Evolutionary conservation across 2,329 filamentous ascomycete genomes (phyloP).

Genomic region (Fusarium newnesense): DNA sequence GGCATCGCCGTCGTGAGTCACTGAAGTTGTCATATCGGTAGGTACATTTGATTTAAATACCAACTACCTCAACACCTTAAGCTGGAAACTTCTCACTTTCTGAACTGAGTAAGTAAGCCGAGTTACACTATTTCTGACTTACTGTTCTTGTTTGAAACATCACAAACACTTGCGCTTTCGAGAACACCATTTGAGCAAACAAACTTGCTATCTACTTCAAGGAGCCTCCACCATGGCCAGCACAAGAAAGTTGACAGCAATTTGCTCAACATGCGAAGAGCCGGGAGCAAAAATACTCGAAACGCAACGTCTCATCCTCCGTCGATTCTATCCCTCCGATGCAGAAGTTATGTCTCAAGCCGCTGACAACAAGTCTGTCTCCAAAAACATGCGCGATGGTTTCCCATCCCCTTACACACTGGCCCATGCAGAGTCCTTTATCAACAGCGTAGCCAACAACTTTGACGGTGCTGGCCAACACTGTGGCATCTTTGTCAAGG

Average conservation of each 20-base stretch:
- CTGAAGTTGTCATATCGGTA: not conserved
- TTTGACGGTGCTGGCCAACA: constrained; percentile 38
- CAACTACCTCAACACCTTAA: not conserved
- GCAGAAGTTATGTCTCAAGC: constrained; percentile 47
- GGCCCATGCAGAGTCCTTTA: constrained; percentile 52
- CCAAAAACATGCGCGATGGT: constrained; percentile 53
- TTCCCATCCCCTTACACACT: constrained; percentile 60
- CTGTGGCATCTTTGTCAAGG: constrained; percentile 51
- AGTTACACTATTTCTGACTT: no score
- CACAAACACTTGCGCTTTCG: not conserved
- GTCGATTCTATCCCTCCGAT: constrained; percentile 54
- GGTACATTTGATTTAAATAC: not conserved
- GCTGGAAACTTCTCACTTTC: not conserved
- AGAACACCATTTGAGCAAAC: not conserved
- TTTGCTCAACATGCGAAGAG: constrained; percentile 41
- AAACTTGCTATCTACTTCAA: not conserved
- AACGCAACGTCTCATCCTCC: constrained; percentile 52
- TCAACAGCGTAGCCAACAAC: constrained; percentile 38
- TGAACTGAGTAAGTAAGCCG: not conserved
- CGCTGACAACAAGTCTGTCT: constrained; percentile 54
- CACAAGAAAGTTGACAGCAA: constrained; percentile 33
- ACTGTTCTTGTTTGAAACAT: not conserved
- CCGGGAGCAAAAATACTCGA: constrained; percentile 46
- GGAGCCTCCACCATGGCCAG: constrained; percentile 22
- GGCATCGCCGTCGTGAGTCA: constrained; percentile 13